phyloP scores from a whole-genome alignment of 805 yeast species.

The Kodamaea laetipori region DNA sequence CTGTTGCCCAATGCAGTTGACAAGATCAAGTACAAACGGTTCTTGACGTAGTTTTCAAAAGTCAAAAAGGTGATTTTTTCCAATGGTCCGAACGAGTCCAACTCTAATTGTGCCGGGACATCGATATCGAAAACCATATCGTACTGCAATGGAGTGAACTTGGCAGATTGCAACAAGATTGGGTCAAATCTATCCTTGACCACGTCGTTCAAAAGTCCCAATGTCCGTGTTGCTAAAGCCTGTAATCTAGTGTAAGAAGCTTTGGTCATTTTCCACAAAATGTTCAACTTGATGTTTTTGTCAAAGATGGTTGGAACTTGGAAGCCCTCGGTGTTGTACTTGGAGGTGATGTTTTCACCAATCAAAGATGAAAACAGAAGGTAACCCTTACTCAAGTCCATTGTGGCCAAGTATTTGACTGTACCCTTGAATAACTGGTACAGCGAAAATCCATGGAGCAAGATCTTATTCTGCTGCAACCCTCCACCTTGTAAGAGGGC shows the following conservation, averaged over 20 bases:
- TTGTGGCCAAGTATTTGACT: slow-evolving; percentile 75
- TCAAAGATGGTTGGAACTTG: slow-evolving; percentile 77
- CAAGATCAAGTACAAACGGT: slow-evolving; percentile 61
- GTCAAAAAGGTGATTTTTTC: slow-evolving; percentile 74
- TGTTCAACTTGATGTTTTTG: slow-evolving; percentile 71
- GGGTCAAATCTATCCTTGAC: slow-evolving; percentile 81
- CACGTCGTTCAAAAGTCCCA: slow-evolving; percentile 70
- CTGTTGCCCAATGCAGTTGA: slow-evolving; percentile 58
- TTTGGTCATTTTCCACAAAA: slow-evolving; percentile 77
- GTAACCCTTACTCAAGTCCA: slow-evolving; percentile 69
- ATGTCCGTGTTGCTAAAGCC: slow-evolving; percentile 68
- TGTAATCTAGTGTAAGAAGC: slow-evolving; percentile 64
- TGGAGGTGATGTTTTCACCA: slow-evolving; percentile 46
- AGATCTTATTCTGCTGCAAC: slow-evolving; percentile 66
- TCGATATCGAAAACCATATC: slow-evolving; percentile 65
- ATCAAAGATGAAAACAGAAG: slow-evolving; percentile 62
- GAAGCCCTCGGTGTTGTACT: slow-evolving; percentile 58
- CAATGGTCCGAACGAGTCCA: slow-evolving; percentile 60
- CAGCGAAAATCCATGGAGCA: slow-evolving; percentile 85
- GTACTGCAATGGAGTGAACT: slow-evolving; percentile 56
- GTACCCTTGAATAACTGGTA: slow-evolving; percentile 93
- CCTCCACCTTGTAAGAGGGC: slow-evolving; percentile 86
- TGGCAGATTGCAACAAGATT: slow-evolving; percentile 66
- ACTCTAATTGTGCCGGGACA: slow-evolving; percentile 39
- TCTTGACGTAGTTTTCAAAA: slow-evolving; percentile 63